A percentile compares a stretch with the other conserved stretches of the same genome.
Conservation (phyloP, 306 rosid genomes). For the Hippophae tibetana region DNA sequence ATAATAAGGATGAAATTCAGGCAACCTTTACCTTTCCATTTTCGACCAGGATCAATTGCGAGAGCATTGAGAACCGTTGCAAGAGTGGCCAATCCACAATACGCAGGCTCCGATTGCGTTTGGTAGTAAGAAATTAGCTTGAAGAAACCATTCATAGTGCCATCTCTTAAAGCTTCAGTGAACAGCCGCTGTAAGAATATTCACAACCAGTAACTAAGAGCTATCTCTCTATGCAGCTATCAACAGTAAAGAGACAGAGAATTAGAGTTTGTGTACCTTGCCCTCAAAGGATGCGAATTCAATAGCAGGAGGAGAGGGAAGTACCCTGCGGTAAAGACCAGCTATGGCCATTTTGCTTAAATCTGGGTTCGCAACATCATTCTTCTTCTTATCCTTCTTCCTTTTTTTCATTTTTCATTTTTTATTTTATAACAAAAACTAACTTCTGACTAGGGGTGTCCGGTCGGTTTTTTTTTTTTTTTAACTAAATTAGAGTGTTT, state of each 20-base stretch:
- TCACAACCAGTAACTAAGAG: slow-evolving; percentile 11
- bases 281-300: slow-evolving; percentile 78
- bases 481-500: too few relatives aligned
- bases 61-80: slow-evolving; percentile 94
- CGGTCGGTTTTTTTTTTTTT: too few relatives aligned
- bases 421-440: too few relatives aligned
- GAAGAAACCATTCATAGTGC: slow-evolving; percentile 86
- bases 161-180: slow-evolving; percentile 26
- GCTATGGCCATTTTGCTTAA: slow-evolving; percentile 59
- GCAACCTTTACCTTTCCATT: slow-evolving; percentile 67
- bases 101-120: slow-evolving; percentile 90
- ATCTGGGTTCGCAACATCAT: too few relatives aligned
- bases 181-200: slow-evolving; percentile 63
- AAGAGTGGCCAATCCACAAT: slow-evolving; percentile 84
- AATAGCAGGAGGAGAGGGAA: slow-evolving; percentile 82
- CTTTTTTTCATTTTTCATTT: too few relatives aligned
- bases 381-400: too few relatives aligned
- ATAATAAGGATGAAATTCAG: neutral
- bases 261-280: slow-evolving; percentile 33
- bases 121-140: slow-evolving; percentile 71
- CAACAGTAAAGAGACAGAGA: neutral
- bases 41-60: slow-evolving; percentile 87
- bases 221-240: neutral
- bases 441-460: too few relatives aligned
- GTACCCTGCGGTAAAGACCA: slow-evolving; percentile 72